Evolutionary conservation across 305 asterid species (phyloP), one percentile per base, ranked within the genome.

Genomic region (Plantago coronopus): DNA sequence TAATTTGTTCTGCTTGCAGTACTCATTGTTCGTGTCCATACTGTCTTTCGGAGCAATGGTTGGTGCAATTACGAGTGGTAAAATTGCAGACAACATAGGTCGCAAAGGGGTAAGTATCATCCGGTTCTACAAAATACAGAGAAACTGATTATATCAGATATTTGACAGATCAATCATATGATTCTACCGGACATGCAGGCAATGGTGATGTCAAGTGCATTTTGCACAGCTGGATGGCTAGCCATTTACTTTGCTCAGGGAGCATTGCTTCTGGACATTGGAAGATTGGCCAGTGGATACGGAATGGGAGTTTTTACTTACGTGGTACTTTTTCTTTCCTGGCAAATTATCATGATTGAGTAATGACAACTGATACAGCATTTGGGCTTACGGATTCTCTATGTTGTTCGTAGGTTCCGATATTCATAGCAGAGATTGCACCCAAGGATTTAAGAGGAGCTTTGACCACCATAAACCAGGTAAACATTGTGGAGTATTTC

Each of bases 281-380:
- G 99, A 54, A 80, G 97, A 68, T 68, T 87, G 42, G 95, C 89
- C 51, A 89, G 94, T 13, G 97, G 97, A 73, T 89, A 87, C 71
- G 98, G 96, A 51, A 87, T 83, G 95, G 97, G 96, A 78, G 94
- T 89, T 42, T 89, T 86, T 70, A 86, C 97, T n/a, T 91, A 77
- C 54, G 96, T 85, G 95, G 97, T 86, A 84, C 22, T n/a, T 40
- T 53, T 43, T 12, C 29, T 40, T 61, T 16, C 22, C 54, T 12
- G 51, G 16, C 54, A 64, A 38, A n/a, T 34, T 44, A 34, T 9
- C 2, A 5, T 48, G 53, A 18, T 27, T 7, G 16, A 23, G 43
- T 48, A 19, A 12, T 67, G 64, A 43, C 48, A 47, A 5, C n/a
- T 31, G 22, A 60, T 7, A 60, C 17, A 45, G 34, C 5, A 27